Evolutionary conservation across 352 stramenopile species (phyloP), one percentile per base, ranked within the genome.

Genomic region (Stramenopiles sp.): DNA sequence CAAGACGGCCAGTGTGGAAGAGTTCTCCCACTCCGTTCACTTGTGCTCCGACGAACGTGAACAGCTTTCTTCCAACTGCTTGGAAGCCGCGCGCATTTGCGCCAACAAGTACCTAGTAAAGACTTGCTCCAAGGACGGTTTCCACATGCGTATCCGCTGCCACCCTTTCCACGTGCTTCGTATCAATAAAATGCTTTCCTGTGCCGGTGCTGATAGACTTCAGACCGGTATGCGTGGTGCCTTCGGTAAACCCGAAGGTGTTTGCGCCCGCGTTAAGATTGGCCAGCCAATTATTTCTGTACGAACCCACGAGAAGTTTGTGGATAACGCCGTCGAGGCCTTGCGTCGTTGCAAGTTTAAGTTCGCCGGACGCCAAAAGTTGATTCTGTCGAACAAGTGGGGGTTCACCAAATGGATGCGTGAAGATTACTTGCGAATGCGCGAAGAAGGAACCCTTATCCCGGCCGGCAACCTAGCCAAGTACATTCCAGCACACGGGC

Each of bases 181-280:
- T 88, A 97, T 97, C 83, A 99, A 99, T 85, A 99, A 99, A 84
- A 99, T 99, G 95, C 90, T 99, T 95, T 98, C 91, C 78, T 99
- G 95, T 84, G 95, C 95, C 79, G 95, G 95, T 85, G 95, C 95
- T 78, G 95, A 99, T 97, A 86, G 95, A 82, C 87, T 96, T 53
- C 90, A 95, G 78, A 96, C 88, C 74, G 95, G 95, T 84, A 99
- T 99, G 95, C 90, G 95, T 84, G 92, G 98, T 88, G 95, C 94
- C 31, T 99, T 98, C 88, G 95, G 95, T 77, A 99, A 99, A 87
- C 95, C 95, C 73, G 92, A 92, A 78, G 94, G 93, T 83, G 89
- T 95, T 33, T 92, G 94, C n/a, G 95, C 95, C 36, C 94, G 95
- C 83, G 94, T 99, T 74, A 85, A 90, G 78, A 99, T 99, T 80